Conservation (phyloP, 2,329 filamentous ascomycete species). For the Aspergillus terreus region DNA sequence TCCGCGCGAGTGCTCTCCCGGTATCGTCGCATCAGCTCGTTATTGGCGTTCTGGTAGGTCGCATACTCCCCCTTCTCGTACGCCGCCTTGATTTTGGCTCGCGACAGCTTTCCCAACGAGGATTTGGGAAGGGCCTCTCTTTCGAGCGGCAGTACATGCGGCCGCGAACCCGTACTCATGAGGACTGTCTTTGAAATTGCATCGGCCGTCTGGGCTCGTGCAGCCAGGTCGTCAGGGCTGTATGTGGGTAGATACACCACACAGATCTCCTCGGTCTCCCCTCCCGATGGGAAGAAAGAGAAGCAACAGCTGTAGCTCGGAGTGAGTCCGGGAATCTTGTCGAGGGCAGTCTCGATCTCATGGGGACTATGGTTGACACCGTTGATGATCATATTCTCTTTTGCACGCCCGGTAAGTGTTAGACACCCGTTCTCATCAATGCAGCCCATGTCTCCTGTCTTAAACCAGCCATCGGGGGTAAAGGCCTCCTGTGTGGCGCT, state of each 20-base stretch:
- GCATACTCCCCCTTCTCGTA: conserved; percentile 45
- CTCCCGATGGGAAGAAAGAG: conserved; percentile 19
- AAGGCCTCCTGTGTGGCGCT: conserved; percentile 24
- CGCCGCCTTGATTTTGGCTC: conserved; percentile 14
- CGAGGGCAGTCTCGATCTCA: conserved; percentile 39
- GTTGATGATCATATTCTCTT: conserved; percentile 48
- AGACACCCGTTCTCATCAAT: conserved; percentile 13
- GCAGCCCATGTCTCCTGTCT: conserved; percentile 14
- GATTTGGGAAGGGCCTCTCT: conserved; percentile 8
- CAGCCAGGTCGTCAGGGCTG: conserved; percentile 2
- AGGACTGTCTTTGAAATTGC: conserved; percentile 5
- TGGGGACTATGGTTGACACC: conserved; percentile 40
- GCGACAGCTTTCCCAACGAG: conserved; percentile 11
- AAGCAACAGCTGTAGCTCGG: conserved; percentile 40
- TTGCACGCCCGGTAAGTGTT: conserved; percentile 18
- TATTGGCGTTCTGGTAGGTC: conserved; percentile 24
- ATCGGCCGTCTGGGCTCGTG: conserved; percentile 4
- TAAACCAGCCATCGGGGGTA: conserved; percentile 10
- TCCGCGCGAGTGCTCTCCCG: background rate
- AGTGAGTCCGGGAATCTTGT: conserved; percentile 24
- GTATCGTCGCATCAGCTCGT: background rate
- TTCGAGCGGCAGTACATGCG: conserved; percentile 9
- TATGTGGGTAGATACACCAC: conserved; percentile 36
- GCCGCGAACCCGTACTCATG: conserved; percentile 4
- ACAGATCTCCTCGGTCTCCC: conserved; percentile 35